Evolutionary conservation across 495 filamentous ascomycete genomes (phyloP), one percentile per base, ranked within the genome.

Genomic region (Aspergillus diversus): DNA sequence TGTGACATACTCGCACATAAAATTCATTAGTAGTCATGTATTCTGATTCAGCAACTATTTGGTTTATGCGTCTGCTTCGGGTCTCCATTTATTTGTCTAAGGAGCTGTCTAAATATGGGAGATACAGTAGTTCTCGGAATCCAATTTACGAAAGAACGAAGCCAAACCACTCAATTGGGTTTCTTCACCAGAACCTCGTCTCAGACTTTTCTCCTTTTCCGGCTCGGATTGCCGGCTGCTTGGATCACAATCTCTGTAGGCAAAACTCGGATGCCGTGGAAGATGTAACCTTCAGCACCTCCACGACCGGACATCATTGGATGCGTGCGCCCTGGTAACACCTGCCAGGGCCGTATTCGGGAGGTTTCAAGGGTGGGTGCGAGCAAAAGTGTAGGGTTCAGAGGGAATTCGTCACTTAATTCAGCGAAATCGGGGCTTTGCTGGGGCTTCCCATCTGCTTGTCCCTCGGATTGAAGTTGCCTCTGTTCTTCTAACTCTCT

Each of bases 261-360:
- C 39, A 92, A 73, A 7, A 95, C 93, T 62, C 87, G 86, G 63
- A 88, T 90, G 6, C 79, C 96, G 62, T 90, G 91, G 69, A 97
- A 95, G 17, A 99, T 75, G 73, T 90, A 98, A 5, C 95, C 95
- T 74, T 98, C 93, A 0, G 92, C 86, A 0, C 95, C 94, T 33
- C 95, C 95, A 21, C 86, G 83, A 53, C 86, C 84, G 48, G 90
- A 95, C 95, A 99, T 99, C 39, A 93, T 68, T 16, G 95, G 95
- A 77, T 99, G 95, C 58, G 95, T 97, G 52, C 95, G 80, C 4
- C 93, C 92, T 0, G 95, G 96, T 33, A 98, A 76, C 1, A 97
- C 93, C 79, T 99, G 95, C 90, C 90, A 98, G 33, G 82, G 79
- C 55, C 90, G 83, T 16, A 87, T 86, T 12, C 90, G 82, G 12